These are phyloP conservation scores for Claviceps humidiphila DNA, from an alignment of 2,329 filamentous ascomycete genomes.

Conservation along the genomic window DNA sequence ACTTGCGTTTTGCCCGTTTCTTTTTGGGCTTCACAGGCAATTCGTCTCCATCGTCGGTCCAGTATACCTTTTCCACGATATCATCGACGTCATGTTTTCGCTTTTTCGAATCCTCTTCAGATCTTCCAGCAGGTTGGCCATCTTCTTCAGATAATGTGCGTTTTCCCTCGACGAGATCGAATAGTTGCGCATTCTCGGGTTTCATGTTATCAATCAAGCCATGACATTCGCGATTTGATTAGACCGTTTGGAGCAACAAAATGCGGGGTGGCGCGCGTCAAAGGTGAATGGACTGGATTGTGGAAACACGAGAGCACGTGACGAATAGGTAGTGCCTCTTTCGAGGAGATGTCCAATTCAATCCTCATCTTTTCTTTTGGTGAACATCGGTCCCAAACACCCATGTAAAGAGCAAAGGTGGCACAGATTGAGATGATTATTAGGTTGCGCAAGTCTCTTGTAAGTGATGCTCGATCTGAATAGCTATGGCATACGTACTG, in stretches of 20 bases:
- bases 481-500: too few relatives aligned
- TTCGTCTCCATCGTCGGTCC: constrained; percentile 46
- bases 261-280: background rate
- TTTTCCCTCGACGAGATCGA: constrained; percentile 16
- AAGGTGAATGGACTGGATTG: background rate
- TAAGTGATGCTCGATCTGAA: too few relatives aligned
- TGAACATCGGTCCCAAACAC: too few relatives aligned
- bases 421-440: too few relatives aligned
- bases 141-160: constrained; percentile 11
- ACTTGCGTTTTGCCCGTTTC: constrained; percentile 16
- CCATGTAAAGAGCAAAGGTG: too few relatives aligned
- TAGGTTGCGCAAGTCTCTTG: too few relatives aligned
- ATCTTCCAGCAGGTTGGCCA: constrained; percentile 2
- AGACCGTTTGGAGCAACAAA: background rate
- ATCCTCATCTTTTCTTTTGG: too few relatives aligned
- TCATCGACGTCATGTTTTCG: constrained; percentile 22
- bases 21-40: constrained; percentile 43
- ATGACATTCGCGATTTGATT: background rate
- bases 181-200: constrained; percentile 6
- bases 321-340: background rate
- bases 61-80: constrained; percentile 32
- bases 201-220: constrained; percentile 4
- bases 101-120: constrained; percentile 15
- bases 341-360: background rate
- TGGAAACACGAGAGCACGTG: constrained; percentile 2